Conservation (phyloP, 139 green algal species). For the Coccomyxa sp. region DNA sequence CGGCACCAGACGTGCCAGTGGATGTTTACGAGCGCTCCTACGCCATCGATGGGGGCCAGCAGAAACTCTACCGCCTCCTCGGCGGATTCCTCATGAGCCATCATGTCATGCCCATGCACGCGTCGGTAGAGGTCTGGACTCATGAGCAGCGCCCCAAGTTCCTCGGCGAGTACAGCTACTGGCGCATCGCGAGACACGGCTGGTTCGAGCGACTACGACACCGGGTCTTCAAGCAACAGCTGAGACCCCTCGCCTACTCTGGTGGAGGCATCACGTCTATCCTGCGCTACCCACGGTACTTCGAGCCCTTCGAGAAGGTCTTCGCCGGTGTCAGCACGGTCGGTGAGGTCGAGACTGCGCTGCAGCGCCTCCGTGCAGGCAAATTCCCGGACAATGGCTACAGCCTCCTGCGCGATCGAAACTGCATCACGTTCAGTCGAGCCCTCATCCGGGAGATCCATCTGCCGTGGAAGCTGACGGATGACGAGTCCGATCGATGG, state of each 20-base stretch:
- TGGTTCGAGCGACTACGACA: neutral
- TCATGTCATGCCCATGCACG: neutral
- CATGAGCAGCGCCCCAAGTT: neutral
- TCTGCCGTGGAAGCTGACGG: neutral
- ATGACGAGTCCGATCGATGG: neutral
- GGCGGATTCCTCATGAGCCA: neutral
- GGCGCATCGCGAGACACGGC: neutral
- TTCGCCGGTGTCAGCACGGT: neutral
- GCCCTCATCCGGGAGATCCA: neutral
- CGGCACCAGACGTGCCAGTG: neutral
- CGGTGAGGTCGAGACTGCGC: neutral
- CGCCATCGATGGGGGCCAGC: neutral
- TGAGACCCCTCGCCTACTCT: neutral
- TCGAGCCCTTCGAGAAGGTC: neutral
- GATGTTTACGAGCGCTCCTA: neutral
- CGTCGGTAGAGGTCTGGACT: neutral
- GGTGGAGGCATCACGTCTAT: neutral
- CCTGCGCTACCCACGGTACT: neutral
- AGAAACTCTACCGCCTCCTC: neutral
- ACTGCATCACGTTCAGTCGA: neutral
- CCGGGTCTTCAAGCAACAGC: neutral
- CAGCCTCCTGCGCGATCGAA: neutral
- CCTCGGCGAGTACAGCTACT: neutral
- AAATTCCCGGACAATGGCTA: neutral
- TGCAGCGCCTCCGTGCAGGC: neutral